Base-by-base conservation (phyloP, 75 land plant genomes). In the Pinus albicaulis region DNA sequence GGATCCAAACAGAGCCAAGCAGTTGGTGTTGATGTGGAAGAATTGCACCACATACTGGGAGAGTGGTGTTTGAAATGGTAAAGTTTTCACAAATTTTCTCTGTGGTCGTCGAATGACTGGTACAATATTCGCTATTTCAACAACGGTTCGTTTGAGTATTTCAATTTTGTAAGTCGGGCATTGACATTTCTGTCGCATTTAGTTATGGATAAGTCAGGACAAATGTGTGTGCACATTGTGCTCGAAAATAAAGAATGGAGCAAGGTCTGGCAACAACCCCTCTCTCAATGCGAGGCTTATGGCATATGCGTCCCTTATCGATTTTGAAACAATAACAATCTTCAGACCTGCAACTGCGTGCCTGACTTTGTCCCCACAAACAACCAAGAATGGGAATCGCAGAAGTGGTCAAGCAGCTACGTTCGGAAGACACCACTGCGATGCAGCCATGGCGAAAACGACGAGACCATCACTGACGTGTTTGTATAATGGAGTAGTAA, bases 391-490 rank as follows among this genome's bases (percentile, higher is more conserved):
- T 87, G 89, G 89, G 56, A 61, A 41, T 77, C 63, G 60, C 12
- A 15, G 5, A 78, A 81, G 62, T 72, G 75, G 56, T 82, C 81
- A 12, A 64, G 38, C 23, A 88, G 91, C 6, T 89, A 88, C 56
- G 28, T 38, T 25, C 73, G 91, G 28, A 77, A 60, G 12, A 70
- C 77, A 3, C 14, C 12, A 19, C 57, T 89, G 74, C 63, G 76
- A 10, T 89, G 91, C 61, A 44, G 48, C 48, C 48, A 44, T 41
- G 61, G 44, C 7, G 8, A 16, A 31, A 53, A 28, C 31, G 53
- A 28, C 58, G 22, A 10, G 56, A 22, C 62, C 52, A 13, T 71
- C 4, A 68, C 68, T 23, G 76, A 44, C 8, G 7, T 6, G 48
- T 44, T 44, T 44, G 48, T 44, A 44, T 7, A 44, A 44, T 6